These are phyloP conservation scores for Jaltomata sinuosa DNA, from an alignment of 257 asterid species.

Conservation along the genomic window DNA sequence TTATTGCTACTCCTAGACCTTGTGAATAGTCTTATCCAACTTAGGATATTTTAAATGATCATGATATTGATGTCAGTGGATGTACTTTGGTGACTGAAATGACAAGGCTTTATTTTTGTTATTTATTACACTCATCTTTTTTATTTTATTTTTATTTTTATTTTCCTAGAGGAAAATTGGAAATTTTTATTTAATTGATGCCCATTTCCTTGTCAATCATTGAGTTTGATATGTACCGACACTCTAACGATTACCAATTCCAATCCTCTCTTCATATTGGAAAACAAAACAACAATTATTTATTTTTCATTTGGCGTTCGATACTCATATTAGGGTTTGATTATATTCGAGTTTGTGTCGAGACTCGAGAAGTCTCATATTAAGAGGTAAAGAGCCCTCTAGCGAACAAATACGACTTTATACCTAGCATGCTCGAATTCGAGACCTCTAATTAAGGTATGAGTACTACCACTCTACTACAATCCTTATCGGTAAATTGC, in stretches of 20 bases:
- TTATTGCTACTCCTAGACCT: background rate
- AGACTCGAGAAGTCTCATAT: too few species aligned
- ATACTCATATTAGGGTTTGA: background rate
- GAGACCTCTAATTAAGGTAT: too few species aligned
- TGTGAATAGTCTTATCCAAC: background rate
- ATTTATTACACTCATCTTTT: background rate
- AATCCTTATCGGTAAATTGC: too few species aligned
- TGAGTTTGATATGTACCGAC: background rate
- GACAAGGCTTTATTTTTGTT: background rate
- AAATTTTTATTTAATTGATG: background rate
- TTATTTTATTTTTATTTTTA: background rate
- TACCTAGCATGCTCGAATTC: too few species aligned
- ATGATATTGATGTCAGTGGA: background rate
- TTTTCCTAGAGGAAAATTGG: background rate
- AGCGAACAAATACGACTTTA: too few species aligned
- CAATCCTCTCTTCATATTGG: background rate
- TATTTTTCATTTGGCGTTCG: accelerated
- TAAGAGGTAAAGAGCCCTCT: too few species aligned
- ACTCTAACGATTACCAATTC: background rate
- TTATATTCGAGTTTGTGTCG: background rate
- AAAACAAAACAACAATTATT: background rate
- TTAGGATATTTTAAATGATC: background rate
- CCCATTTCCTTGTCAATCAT: background rate
- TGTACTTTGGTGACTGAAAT: background rate
- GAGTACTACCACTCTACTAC: too few species aligned